Conservation (phyloP, 2,329 filamentous ascomycete species). For the Polychaeton citri region DNA sequence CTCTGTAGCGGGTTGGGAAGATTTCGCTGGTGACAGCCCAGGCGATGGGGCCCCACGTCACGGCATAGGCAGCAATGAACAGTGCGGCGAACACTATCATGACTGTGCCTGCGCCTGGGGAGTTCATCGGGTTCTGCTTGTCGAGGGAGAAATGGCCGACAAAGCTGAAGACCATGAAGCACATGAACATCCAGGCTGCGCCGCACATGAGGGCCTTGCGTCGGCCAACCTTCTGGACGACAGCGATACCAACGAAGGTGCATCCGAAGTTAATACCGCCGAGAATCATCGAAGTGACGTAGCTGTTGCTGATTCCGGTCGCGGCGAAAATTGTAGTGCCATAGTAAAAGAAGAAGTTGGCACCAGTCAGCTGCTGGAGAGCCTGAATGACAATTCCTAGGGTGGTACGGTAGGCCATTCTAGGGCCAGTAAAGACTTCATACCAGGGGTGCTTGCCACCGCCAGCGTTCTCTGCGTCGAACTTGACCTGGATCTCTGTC, state of each 20-base stretch:
- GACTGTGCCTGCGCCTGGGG: slow-evolving; percentile 38
- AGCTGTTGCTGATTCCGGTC: slow-evolving; percentile 28
- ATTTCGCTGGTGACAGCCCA: slow-evolving; percentile 56
- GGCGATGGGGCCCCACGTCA: slow-evolving; percentile 55
- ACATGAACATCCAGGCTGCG: slow-evolving; percentile 38
- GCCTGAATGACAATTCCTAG: slow-evolving; percentile 51
- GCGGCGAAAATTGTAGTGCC: slow-evolving; percentile 33
- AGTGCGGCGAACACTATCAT: slow-evolving; percentile 58
- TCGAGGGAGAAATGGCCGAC: slow-evolving; percentile 32
- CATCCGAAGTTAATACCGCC: slow-evolving; percentile 35
- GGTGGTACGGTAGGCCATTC: slow-evolving; percentile 41
- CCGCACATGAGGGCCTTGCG: slow-evolving; percentile 32
- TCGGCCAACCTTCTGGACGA: slow-evolving; percentile 34
- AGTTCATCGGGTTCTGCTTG: slow-evolving; percentile 18
- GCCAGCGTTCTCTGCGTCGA: slow-evolving; percentile 38
- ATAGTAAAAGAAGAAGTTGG: slow-evolving; percentile 52
- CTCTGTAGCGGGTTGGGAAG: slow-evolving; percentile 24
- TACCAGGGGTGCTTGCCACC: slow-evolving; percentile 32
- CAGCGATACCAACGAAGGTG: slow-evolving; percentile 33
- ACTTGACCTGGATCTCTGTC: slow-evolving; percentile 41
- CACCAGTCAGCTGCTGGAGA: slow-evolving; percentile 55
- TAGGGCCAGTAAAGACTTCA: slow-evolving; percentile 30
- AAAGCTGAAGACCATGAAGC: slow-evolving; percentile 43
- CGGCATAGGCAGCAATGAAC: slow-evolving; percentile 40
- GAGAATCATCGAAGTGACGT: slow-evolving; percentile 35